Conservation (phyloP, 2,329 filamentous ascomycete species). For the Ramularia endophylla region DNA sequence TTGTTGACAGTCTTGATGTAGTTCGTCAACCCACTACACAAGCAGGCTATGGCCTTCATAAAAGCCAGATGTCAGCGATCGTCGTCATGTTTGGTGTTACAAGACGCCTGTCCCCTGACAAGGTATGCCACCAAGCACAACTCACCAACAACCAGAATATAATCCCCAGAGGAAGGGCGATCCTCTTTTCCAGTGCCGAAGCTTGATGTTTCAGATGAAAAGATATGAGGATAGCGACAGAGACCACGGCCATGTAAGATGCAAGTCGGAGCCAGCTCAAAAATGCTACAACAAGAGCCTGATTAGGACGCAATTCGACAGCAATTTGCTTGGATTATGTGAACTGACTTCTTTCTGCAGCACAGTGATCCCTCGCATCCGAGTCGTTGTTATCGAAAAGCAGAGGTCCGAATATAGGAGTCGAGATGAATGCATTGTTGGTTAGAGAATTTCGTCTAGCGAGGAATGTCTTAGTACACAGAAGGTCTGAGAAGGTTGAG, state of each 20-base stretch:
- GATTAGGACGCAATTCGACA: no score
- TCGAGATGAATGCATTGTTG: constrained; percentile 49
- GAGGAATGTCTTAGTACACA: not conserved
- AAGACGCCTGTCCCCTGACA: no score
- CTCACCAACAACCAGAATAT: constrained; percentile 71
- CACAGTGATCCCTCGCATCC: constrained; percentile 72
- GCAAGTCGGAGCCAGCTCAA: constrained; percentile 86
- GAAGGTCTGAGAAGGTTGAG: not conserved
- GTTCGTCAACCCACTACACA: constrained; percentile 73
- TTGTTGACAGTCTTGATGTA: constrained; percentile 79
- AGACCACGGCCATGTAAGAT: constrained; percentile 85
- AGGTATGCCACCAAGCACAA: no score
- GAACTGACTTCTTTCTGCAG: constrained; percentile 61
- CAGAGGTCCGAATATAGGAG: constrained; percentile 60
- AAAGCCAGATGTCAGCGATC: no score
- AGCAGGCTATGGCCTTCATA: constrained; percentile 57
- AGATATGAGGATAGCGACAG: constrained; percentile 83
- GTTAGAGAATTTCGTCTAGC: constrained; percentile 38
- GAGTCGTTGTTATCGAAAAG: constrained; percentile 69
- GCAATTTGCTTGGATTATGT: constrained; percentile 21
- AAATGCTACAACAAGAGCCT: constrained; percentile 46
- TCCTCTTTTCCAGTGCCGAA: constrained; percentile 61
- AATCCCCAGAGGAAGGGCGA: constrained; percentile 77
- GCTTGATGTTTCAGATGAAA: constrained; percentile 82
- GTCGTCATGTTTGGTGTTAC: no score